Percentiles rank a stretch among this genome's conserved stretches.
Evolutionary conservation across 2,329 filamentous ascomycete species (phyloP).

Genomic region (Trichoderma sp.): DNA sequence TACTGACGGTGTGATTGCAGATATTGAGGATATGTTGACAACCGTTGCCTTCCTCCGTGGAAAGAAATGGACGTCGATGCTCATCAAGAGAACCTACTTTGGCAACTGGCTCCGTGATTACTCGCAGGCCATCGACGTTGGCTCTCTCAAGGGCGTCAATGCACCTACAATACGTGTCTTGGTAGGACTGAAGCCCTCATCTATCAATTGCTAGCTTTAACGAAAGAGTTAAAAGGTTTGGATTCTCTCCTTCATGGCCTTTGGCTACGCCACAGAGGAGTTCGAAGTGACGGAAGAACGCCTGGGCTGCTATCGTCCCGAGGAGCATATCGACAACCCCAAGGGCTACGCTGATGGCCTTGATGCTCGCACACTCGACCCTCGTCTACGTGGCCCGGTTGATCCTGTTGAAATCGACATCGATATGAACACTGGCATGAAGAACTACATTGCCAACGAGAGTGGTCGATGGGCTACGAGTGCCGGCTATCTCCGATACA

Average conservation of each 20-base stretch:
- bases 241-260: constrained; percentile 78
- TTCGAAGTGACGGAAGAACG: constrained; percentile 82
- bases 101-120: constrained; percentile 88
- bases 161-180: constrained; percentile 77
- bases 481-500: constrained; percentile 78
- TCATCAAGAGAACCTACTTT: constrained; percentile 78
- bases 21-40: constrained; percentile 81
- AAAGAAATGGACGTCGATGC: constrained; percentile 81
- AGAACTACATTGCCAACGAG: constrained; percentile 98
- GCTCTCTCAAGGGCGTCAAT: constrained; percentile 75
- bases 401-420: constrained; percentile 70
- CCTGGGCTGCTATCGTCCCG: constrained; percentile 77
- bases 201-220: neutral
- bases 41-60: constrained; percentile 74
- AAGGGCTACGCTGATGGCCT: constrained; percentile 82
- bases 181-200: constrained; percentile 40
- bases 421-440: constrained; percentile 85
- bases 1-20: constrained; percentile 38
- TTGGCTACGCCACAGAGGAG: constrained; percentile 83
- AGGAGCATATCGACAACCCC: constrained; percentile 75
- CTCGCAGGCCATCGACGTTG: constrained; percentile 79
- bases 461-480: constrained; percentile 86
- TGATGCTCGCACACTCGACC: constrained; percentile 82
- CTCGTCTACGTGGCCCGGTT: constrained; percentile 79
- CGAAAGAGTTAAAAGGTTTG: constrained; percentile 54